Percentiles rank a stretch among this genome's conserved stretches.
Evolutionary conservation across 2,329 filamentous ascomycete species (phyloP).

Genomic region (Ploettnerulaceae sp.): DNA sequence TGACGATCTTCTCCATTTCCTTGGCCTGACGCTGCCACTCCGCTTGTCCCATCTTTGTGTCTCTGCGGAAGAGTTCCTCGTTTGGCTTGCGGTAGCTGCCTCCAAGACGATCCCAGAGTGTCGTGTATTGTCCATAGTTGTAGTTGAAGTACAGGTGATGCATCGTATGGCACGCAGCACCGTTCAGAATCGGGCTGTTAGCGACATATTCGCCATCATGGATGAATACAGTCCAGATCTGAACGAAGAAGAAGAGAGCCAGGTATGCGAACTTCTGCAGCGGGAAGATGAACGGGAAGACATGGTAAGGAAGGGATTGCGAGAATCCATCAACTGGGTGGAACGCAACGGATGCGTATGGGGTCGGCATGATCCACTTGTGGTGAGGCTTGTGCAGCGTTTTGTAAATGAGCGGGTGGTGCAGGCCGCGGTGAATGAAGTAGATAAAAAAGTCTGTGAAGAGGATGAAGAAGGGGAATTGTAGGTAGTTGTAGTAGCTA

Average conservation of each 20-base stretch:
- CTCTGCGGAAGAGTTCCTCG: slow-evolving; percentile 75
- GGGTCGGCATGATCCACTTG: slow-evolving; percentile 99
- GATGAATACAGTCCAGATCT: slow-evolving; percentile 96
- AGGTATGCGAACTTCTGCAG: slow-evolving; percentile 89
- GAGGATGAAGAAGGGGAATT: slow-evolving; percentile 82
- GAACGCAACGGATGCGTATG: slow-evolving; percentile 89
- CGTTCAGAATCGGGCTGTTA: slow-evolving; percentile 88
- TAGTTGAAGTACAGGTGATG: slow-evolving; percentile 86
- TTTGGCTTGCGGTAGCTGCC: slow-evolving; percentile 85
- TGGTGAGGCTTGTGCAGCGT: slow-evolving; percentile 93
- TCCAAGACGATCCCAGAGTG: slow-evolving; percentile 82
- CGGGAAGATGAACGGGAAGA: slow-evolving; percentile 90
- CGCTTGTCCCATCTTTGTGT: slow-evolving; percentile 76
- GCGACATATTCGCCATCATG: slow-evolving; percentile 93
- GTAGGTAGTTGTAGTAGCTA: slow-evolving; percentile 69
- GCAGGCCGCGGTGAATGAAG: slow-evolving; percentile 82
- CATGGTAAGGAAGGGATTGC: slow-evolving; percentile 85
- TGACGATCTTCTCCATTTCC: slow-evolving; percentile 60
- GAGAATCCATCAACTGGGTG: slow-evolving; percentile 88
- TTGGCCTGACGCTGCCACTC: slow-evolving; percentile 79
- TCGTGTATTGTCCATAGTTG: slow-evolving; percentile 95
- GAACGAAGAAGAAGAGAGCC: slow-evolving; percentile 82
- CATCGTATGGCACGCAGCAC: slow-evolving; percentile 88
- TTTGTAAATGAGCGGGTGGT: slow-evolving; percentile 80
- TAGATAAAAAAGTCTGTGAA: slow-evolving; percentile 92